These are phyloP conservation scores for Colletotrichum eremochloae DNA, from an alignment of 2,329 filamentous ascomycete genomes.

Conservation along the genomic window DNA sequence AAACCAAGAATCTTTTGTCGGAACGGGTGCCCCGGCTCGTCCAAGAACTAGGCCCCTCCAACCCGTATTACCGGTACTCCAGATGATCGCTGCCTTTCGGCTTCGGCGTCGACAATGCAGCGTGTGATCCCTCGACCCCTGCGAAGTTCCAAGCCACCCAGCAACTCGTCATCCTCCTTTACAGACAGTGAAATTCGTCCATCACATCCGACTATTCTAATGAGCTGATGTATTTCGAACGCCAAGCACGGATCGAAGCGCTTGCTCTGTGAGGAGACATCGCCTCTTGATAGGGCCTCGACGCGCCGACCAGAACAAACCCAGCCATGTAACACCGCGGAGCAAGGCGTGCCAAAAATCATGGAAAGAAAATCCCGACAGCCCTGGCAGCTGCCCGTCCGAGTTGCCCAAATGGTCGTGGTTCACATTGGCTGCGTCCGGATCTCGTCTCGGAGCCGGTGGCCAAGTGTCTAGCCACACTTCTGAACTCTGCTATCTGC, in stretches of 20 bases:
- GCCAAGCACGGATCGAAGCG: slow-evolving; percentile 1
- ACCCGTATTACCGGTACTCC: slow-evolving; percentile 9
- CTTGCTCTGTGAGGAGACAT: not conserved
- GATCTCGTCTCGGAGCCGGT: slow-evolving; percentile 15
- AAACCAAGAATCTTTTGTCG: slow-evolving; percentile 10
- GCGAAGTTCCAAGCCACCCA: slow-evolving; percentile 34
- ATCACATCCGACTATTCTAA: slow-evolving; percentile 9
- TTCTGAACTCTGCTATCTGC: slow-evolving; percentile 13
- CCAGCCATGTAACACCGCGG: not conserved
- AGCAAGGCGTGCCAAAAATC: not conserved
- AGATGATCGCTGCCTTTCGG: slow-evolving; percentile 19
- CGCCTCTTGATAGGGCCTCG: not conserved
- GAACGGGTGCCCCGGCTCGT: slow-evolving; percentile 7
- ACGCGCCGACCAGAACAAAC: not conserved
- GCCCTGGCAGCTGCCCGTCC: slow-evolving; percentile 22
- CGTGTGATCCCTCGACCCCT: slow-evolving; percentile 18
- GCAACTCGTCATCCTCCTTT: slow-evolving; percentile 23
- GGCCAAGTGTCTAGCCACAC: slow-evolving; percentile 1
- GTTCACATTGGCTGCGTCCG: slow-evolving; percentile 18
- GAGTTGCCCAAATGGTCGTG: not conserved
- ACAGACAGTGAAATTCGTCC: slow-evolving; percentile 10
- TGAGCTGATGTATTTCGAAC: slow-evolving; percentile 19
- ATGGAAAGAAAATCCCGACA: not conserved
- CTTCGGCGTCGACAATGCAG: slow-evolving; percentile 18
- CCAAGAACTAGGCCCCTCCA: slow-evolving; percentile 10